Percentiles rank a stretch among this genome's conserved stretches.
Evolutionary conservation across 352 stramenopile genomes (phyloP).

Genomic region (Blastocystis sp.): DNA sequence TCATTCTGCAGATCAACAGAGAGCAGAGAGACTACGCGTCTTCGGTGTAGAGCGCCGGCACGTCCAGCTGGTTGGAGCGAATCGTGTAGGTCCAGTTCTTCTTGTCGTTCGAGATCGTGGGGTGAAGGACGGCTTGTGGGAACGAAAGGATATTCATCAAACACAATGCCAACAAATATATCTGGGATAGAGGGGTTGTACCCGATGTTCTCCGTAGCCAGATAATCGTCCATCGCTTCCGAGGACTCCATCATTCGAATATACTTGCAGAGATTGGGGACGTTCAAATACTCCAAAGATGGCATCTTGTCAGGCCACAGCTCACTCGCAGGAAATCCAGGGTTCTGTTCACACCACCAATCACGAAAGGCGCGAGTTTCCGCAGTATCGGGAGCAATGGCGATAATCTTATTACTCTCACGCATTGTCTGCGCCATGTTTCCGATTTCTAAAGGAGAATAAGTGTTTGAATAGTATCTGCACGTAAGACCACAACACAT

Average conservation of each 20-base stretch:
- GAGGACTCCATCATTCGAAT: conserved; percentile 37
- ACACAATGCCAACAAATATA: conserved; percentile 15
- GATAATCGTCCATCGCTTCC: conserved; percentile 32
- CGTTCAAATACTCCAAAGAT: conserved; percentile 30
- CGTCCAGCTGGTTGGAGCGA: conserved; percentile 22
- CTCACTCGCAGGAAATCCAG: conserved; percentile 34
- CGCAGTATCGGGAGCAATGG: background rate
- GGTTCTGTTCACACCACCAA: conserved; percentile 60
- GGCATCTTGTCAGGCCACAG: conserved; percentile 50
- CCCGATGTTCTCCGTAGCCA: conserved; percentile 20
- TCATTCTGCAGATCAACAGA: background rate
- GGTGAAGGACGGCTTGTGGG: background rate
- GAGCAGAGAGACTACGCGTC: background rate
- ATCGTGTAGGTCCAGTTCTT: conserved; percentile 60
- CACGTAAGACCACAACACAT: background rate
- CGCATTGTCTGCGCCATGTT: conserved; percentile 31
- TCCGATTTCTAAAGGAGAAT: background rate
- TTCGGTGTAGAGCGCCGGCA: conserved; percentile 49
- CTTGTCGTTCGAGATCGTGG: background rate
- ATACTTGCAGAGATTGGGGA: conserved; percentile 55
- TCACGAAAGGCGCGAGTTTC: conserved; percentile 1
- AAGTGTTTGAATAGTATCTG: conserved; percentile 15
- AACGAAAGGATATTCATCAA: conserved; percentile 47
- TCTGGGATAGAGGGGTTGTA: conserved; percentile 58
- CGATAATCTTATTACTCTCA: conserved; percentile 60